Conservation (phyloP, 1,139 yeast species). For the Blastobotrys buckinghamii region DNA sequence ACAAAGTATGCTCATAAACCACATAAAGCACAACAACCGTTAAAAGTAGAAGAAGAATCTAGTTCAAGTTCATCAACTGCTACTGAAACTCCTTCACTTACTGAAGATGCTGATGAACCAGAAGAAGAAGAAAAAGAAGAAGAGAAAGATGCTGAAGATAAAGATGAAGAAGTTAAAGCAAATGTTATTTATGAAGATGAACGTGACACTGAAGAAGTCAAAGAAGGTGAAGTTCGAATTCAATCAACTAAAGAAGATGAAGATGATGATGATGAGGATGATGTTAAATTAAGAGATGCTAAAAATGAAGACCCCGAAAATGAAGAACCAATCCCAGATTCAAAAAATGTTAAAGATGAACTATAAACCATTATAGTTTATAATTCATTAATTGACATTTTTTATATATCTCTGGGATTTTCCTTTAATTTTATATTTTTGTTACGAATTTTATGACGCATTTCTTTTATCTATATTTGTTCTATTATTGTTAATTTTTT, state of each 20-base stretch:
- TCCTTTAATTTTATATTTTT: too few species aligned
- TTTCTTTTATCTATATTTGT: too few species aligned
- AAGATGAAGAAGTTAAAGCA: neutral
- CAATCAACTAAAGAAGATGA: neutral
- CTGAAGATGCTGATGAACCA: neutral
- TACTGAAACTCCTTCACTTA: neutral
- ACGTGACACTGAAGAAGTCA: slow-evolving; percentile 4
- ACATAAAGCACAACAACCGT: neutral
- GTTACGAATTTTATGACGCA: too few species aligned
- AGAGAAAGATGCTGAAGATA: neutral
- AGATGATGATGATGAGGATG: slow-evolving; percentile 2
- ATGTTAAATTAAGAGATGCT: neutral
- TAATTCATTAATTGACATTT: neutral
- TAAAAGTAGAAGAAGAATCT: too few species aligned
- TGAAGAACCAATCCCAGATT: slow-evolving; percentile 2
- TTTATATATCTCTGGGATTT: neutral
- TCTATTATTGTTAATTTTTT: too few species aligned
- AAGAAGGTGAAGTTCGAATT: slow-evolving; percentile 3
- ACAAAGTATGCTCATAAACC: neutral
- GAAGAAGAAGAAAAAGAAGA: neutral
- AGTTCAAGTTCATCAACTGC: too few species aligned
- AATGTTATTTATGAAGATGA: neutral
- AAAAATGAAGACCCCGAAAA: slow-evolving; percentile 7
- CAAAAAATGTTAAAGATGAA: slow-evolving; percentile 10
- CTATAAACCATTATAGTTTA: slow-evolving; percentile 3